Evolutionary conservation across 2,329 filamentous ascomycete species (phyloP), one percentile per base, ranked within the genome.

Genomic region (Akanthomyces dipterigenus): DNA sequence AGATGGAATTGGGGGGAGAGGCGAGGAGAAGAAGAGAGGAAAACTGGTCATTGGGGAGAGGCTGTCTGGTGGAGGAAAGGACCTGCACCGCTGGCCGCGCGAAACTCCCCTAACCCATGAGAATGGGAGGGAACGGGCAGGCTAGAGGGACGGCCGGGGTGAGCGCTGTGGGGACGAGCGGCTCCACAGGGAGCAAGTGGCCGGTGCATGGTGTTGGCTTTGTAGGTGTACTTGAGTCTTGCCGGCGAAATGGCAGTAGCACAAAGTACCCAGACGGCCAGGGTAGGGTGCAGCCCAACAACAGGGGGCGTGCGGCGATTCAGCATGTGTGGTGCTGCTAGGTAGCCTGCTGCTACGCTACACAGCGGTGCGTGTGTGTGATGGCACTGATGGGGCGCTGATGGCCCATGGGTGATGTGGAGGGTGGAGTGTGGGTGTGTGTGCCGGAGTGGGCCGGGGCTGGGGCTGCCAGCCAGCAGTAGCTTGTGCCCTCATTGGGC

Each of bases 41-140:
- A 71, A 69, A 70, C 68, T 70, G 72, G 69, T 71, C 72, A 72
- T 72, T 70, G 72, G 73, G 70, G 70, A 69, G 72, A 74, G 71
- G 70, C 70, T 70, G 70, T 68, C 70, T 70, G 71, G 71, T 73
- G 72, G 72, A 73, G 70, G 70, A 62, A 60, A 74, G 69, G 70
- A 74, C 71, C 70, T 75, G 70, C 72, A 70, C 66, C 69, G 67
- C 71, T 73, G 70, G 70, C 68, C 66, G 65, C 45, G 46, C 66
- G 68, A 71, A 77, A 77, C 74, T 77, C 69, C 70, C 75, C 75
- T 77, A 67, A 77, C 75, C 75, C 75, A 77, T 70, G 70, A 71
- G 64, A 71, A 72, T 70, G 69, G 70, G 68, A 73, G 73, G 70
- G 71, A 74, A 74, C 71, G 72, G 71, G 69, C 67, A 36, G 57